Evolutionary conservation across 202 grass and related monocot genomes (phyloP).

Genomic region (Brachypodium distachyon): DNA sequence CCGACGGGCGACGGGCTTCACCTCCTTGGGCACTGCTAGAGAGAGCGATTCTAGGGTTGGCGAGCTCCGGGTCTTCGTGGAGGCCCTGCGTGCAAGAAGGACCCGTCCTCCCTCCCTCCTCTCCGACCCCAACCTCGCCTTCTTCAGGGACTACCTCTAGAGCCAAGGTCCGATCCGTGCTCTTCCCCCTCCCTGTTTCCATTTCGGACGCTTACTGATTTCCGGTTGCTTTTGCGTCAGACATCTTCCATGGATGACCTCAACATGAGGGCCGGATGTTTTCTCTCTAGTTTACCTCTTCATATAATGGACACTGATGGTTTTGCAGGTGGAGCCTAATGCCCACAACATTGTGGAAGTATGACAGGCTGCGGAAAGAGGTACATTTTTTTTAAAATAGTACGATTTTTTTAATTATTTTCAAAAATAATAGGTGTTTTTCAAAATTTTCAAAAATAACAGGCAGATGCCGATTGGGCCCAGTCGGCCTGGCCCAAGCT

Average conservation of each 20-base stretch:
- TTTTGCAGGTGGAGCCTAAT: constrained; percentile 87
- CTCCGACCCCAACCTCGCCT: constrained; percentile 58
- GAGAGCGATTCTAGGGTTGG: constrained; percentile 22
- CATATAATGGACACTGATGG: neutral
- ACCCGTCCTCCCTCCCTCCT: constrained; percentile 52
- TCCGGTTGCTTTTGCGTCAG: neutral
- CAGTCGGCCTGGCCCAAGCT: too few species aligned
- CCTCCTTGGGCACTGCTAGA: too few species aligned
- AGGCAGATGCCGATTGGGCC: too few species aligned
- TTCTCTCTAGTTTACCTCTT: neutral
- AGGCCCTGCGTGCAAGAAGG: constrained; percentile 64
- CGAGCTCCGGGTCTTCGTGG: constrained; percentile 54
- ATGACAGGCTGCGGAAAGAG: constrained; percentile 72
- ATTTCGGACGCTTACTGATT: too few species aligned
- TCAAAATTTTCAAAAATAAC: too few species aligned
- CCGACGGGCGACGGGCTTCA: too few species aligned
- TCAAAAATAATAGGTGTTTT: too few species aligned
- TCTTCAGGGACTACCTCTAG: constrained; percentile 78
- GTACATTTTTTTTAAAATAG: too few species aligned
- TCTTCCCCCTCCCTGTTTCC: neutral
- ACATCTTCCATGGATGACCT: constrained; percentile 47
- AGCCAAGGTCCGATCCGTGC: neutral
- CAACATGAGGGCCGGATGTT: constrained; percentile 39
- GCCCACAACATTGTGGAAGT: constrained; percentile 90
- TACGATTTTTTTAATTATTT: too few species aligned